Evolutionary conservation across 2,329 filamentous ascomycete genomes (phyloP).

Genomic region (Lachnellula cervina): DNA sequence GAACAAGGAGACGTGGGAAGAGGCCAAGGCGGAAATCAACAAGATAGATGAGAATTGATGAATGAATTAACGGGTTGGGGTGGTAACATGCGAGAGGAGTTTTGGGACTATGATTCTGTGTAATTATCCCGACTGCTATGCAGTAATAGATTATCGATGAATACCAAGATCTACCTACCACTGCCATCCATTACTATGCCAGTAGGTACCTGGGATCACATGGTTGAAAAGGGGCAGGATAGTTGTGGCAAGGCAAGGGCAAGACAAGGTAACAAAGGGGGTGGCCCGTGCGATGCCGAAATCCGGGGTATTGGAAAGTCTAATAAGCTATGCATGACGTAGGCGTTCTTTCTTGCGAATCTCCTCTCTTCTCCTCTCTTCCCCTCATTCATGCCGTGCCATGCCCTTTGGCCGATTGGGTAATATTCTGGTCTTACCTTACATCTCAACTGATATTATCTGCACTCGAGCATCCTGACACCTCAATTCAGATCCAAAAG

Average conservation of each 20-base stretch:
- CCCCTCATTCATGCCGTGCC: no score
- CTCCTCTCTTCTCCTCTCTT: no score
- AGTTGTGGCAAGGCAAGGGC: no score
- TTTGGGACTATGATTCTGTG: constrained; percentile 8
- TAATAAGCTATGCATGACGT: no score
- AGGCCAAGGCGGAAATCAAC: constrained; percentile 63
- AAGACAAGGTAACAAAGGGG: no score
- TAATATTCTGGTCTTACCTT: neutral
- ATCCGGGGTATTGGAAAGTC: no score
- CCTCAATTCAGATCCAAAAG: neutral
- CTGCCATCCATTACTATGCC: neutral
- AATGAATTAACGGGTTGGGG: constrained; percentile 8
- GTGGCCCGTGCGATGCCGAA: neutral
- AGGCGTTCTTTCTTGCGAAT: no score
- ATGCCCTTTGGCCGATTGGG: neutral
- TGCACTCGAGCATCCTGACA: neutral
- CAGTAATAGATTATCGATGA: constrained; percentile 12
- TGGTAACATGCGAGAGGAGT: constrained; percentile 16
- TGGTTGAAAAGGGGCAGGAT: neutral
- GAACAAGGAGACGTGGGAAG: constrained; percentile 68
- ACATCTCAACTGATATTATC: neutral
- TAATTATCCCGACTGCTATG: constrained; percentile 18
- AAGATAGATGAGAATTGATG: constrained; percentile 52
- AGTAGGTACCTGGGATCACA: neutral
- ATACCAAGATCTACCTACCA: neutral